Base-by-base conservation (phyloP, 495 filamentous ascomycete species). In the Symbiotaphrina buchneri region DNA sequence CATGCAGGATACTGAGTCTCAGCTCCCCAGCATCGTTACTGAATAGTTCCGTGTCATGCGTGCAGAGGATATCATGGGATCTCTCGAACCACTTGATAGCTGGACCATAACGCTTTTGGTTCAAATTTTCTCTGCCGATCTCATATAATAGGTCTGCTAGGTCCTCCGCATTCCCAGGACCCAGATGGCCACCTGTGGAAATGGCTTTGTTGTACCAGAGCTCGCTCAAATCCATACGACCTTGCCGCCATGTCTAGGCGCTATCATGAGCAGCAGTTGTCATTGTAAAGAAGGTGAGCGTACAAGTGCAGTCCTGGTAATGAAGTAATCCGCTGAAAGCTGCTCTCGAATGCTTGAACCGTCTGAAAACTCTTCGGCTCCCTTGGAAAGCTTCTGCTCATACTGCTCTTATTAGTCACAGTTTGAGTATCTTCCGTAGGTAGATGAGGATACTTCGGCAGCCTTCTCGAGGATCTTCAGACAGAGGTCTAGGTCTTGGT, bases 31-130 rank as follows among this genome's bases (percentile, higher is more conserved):
- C 67, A 39, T 72, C 59, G 22, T 52, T 47, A 27, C 72, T 71
- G 13, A 74, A 47, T 18, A 47, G 44, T 14, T 71, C 58, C 1
- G 68, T 35, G n/a, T 61, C 56, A 32, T 68, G 63, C 23, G 40
- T 41, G 34, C 61, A 52, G 21, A 85, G 54, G 22, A 66, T 44
- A 13, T 71, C 57, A 32, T 68, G 53, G 3, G 80, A 67, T 35
- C 73, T 59, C 32, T 73, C 61, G n/a, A 92, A 48, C 85, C 83
- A 92, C 44, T 64, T 68, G 5, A 59, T 45, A 8, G 76, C 70
- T 8, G 59, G 35, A 3, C 53, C 45, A 41, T 56, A 63, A 37
- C 71, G 52, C n/a, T 51, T 43, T 29, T 59, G 58, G 3, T 43
- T 41, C 1, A 65, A 51, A 18, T 75, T 49, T 18, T 62, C 57